Conservation (phyloP, 73 alveolate species). For the Paramecium primaurelia region DNA sequence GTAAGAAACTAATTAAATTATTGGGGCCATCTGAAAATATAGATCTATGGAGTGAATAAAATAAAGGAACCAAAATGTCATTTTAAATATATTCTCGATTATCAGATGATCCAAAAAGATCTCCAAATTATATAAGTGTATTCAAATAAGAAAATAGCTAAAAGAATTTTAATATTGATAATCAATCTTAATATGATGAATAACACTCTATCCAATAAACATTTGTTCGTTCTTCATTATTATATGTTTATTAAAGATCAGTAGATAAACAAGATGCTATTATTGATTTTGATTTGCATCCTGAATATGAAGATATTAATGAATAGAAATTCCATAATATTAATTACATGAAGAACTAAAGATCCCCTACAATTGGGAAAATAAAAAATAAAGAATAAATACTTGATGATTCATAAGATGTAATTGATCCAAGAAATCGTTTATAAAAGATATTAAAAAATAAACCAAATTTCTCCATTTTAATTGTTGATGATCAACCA, state of each 20-base stretch:
- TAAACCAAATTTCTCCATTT: neutral
- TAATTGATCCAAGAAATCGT: neutral
- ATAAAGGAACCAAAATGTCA: constrained; percentile 51
- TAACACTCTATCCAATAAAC: neutral
- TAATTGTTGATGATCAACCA: constrained; percentile 58
- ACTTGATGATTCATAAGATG: neutral
- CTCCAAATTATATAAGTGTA: constrained; percentile 30
- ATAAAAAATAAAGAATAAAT: neutral
- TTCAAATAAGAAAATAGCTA: constrained; percentile 17
- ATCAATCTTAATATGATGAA: neutral
- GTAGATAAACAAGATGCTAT: neutral
- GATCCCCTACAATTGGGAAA: neutral
- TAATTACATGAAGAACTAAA: neutral
- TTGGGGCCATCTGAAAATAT: constrained; percentile 50
- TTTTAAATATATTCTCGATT: constrained; percentile 15
- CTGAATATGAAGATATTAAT: neutral
- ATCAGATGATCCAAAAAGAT: neutral
- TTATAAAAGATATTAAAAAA: neutral
- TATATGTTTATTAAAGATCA: neutral
- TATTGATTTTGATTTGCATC: neutral
- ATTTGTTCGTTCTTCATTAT: neutral
- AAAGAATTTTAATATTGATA: neutral
- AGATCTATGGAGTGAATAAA: constrained; percentile 32
- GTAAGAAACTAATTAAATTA: constrained; percentile 43
- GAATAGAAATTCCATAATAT: neutral